phyloP scores from a whole-genome alignment of 2,329 filamentous ascomycete genomes.

The Botrytis tulipae region DNA sequence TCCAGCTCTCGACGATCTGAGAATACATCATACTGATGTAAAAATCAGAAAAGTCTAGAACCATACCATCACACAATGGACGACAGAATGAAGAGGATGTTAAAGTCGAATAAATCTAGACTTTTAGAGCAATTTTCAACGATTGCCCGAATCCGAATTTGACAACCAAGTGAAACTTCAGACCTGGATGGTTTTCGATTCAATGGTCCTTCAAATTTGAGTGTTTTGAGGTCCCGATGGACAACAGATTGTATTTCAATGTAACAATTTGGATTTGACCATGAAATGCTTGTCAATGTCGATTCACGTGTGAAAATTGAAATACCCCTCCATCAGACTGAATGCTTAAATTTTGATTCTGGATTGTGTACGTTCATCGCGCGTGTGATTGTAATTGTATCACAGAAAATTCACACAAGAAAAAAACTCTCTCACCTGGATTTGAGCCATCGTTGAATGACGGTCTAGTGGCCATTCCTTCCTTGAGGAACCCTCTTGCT shows the following conservation, averaged over 20 bases:
- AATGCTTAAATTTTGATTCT: neutral
- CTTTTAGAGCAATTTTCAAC: neutral
- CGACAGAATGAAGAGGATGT: neutral
- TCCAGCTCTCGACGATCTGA: neutral
- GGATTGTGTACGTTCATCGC: neutral
- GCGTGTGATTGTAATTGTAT: neutral
- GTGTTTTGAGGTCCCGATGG: neutral
- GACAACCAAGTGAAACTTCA: neutral
- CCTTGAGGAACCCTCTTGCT: conserved; percentile 58
- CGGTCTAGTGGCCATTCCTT: conserved; percentile 61
- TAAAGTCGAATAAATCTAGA: neutral
- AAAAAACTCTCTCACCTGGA: conserved; percentile 40
- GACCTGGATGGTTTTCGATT: neutral
- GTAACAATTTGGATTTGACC: neutral
- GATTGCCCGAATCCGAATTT: neutral
- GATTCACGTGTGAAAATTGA: neutral
- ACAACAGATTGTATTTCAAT: neutral
- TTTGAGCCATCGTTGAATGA: conserved; percentile 67
- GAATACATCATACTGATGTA: neutral
- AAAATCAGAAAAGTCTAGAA: neutral
- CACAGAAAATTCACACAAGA: neutral
- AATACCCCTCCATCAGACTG: neutral
- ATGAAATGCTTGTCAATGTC: neutral
- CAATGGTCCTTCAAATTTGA: neutral
- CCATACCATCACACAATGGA: neutral